phyloP scores from a whole-genome alignment of 2,329 filamentous ascomycete species.

The Venturia asperata region DNA sequence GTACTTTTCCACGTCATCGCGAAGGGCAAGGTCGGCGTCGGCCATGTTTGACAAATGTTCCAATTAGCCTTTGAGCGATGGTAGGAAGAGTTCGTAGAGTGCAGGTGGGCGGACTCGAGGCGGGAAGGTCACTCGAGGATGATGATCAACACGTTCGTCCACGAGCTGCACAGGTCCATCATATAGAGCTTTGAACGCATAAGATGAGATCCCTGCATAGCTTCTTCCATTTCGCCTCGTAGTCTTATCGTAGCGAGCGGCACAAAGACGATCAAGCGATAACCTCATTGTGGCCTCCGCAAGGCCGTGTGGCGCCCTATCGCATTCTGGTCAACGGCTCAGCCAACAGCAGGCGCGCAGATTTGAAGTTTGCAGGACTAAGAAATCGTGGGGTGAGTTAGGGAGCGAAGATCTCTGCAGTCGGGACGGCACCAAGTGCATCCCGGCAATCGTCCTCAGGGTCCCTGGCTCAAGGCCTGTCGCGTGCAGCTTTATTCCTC shows the following conservation, averaged over 20 bases:
- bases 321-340: background rate
- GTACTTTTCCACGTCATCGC: constrained; percentile 7
- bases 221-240: background rate
- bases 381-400: constrained; percentile 9
- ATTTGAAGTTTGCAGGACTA: constrained; percentile 10
- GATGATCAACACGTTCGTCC: background rate
- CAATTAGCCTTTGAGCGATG: background rate
- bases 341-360: background rate
- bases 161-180: background rate
- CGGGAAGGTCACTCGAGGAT: background rate
- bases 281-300: background rate
- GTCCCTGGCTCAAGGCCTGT: background rate
- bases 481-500: background rate
- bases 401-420: background rate
- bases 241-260: constrained; percentile 14
- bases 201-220: constrained; percentile 1
- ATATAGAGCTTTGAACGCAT: constrained; percentile 6
- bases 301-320: background rate
- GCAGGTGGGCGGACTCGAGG: constrained; percentile 7
- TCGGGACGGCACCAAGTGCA: background rate
- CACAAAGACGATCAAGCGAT: background rate
- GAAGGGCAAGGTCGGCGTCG: constrained; percentile 6
- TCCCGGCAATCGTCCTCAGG: background rate
- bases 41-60: background rate
- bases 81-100: background rate